Evolutionary conservation across 2,329 filamentous ascomycete species (phyloP).

Genomic region (Fusarium proliferatum): DNA sequence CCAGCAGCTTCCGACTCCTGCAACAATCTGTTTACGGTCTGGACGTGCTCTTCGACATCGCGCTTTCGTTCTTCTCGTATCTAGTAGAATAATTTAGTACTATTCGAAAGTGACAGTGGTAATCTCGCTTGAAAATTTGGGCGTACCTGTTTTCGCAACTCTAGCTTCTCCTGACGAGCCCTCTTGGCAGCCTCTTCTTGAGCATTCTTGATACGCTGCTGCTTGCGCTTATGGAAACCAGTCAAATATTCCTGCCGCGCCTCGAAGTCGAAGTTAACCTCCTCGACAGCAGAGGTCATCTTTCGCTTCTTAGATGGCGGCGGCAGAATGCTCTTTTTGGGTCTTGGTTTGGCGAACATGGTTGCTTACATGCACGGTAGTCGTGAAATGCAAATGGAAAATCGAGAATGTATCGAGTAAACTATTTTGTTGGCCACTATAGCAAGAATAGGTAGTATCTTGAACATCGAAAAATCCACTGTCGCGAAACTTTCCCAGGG

Average conservation of each 20-base stretch:
- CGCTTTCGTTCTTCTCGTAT: constrained; percentile 83
- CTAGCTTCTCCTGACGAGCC: constrained; percentile 80
- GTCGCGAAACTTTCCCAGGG: constrained; percentile 40
- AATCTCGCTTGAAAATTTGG: neutral
- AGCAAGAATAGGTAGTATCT: constrained; percentile 1
- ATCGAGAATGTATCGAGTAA: neutral
- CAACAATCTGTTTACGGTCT: constrained; percentile 78
- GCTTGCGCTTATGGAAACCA: constrained; percentile 96
- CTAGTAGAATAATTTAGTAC: constrained; percentile 59
- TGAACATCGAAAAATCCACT: constrained; percentile 30
- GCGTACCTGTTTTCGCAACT: constrained; percentile 78
- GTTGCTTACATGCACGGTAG: neutral
- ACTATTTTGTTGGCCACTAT: constrained; percentile 13
- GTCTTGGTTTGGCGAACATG: constrained; percentile 68
- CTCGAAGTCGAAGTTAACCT: constrained; percentile 84
- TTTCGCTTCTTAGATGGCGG: constrained; percentile 76
- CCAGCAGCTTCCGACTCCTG: constrained; percentile 65
- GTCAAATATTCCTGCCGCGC: constrained; percentile 90
- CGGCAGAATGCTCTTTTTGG: constrained; percentile 67
- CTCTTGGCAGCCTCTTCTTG: constrained; percentile 83
- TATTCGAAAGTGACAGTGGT: neutral
- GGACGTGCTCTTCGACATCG: constrained; percentile 85
- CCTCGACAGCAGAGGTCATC: constrained; percentile 70
- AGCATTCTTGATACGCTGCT: constrained; percentile 84
- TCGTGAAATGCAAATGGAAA: neutral